phyloP scores from a whole-genome alignment of 805 yeast genomes.

The Wickerhamiella kazuoi region DNA sequence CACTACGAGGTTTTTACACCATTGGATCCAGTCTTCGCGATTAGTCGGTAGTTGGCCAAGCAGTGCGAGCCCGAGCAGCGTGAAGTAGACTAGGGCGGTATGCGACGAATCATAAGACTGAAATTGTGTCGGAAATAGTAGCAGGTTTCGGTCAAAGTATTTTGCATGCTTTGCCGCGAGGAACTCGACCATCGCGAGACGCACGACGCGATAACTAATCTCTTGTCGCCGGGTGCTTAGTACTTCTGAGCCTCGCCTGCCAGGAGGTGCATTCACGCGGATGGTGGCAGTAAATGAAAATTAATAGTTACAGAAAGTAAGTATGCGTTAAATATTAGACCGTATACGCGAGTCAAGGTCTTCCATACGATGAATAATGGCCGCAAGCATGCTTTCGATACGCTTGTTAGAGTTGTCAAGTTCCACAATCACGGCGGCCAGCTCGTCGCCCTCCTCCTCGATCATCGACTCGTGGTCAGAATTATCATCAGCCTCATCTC shows the following conservation, averaged over 20 bases:
- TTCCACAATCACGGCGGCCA: slow-evolving; percentile 2
- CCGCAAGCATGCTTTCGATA: slow-evolving; percentile 5
- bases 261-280: neutral
- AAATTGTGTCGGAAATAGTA: slow-evolving; percentile 8
- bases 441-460: slow-evolving; percentile 2
- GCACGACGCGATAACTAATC: too few species aligned
- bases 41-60: slow-evolving; percentile 2
- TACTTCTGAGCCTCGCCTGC: neutral
- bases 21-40: slow-evolving; percentile 19
- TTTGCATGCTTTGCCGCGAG: slow-evolving; percentile 1
- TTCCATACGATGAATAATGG: neutral
- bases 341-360: neutral
- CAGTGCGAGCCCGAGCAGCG: slow-evolving; percentile 8
- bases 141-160: slow-evolving; percentile 10
- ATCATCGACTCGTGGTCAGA: neutral
- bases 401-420: slow-evolving; percentile 2
- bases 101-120: slow-evolving; percentile 12
- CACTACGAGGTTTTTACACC: slow-evolving; percentile 33
- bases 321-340: neutral
- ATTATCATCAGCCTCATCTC: neutral
- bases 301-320: neutral
- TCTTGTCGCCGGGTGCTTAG: too few species aligned
- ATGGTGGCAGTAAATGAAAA: neutral
- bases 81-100: slow-evolving; percentile 10
- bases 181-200: neutral